Evolutionary conservation across 2,329 filamentous ascomycete species (phyloP).

Genomic region (Epichloe sylvatica): DNA sequence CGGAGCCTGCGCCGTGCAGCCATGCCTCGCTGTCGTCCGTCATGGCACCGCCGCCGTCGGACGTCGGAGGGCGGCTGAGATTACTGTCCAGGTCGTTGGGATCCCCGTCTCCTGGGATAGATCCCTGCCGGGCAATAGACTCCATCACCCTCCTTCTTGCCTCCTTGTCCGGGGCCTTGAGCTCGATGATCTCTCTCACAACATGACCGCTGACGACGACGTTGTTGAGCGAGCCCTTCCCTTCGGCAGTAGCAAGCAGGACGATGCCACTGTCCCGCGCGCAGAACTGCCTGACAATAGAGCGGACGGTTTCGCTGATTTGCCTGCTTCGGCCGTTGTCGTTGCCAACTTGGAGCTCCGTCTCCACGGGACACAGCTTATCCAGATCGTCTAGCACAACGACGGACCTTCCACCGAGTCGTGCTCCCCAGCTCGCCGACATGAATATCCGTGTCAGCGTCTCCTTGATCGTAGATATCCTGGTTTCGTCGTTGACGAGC

Average conservation of each 20-base stretch:
- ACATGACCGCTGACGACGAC: slow-evolving; percentile 84
- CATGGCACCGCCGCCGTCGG: slow-evolving; percentile 28
- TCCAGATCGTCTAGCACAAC: slow-evolving; percentile 90
- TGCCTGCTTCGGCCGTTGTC: slow-evolving; percentile 89
- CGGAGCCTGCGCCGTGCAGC: slow-evolving; percentile 58
- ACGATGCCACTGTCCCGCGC: slow-evolving; percentile 67
- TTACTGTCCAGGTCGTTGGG: slow-evolving; percentile 22
- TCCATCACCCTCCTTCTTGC: slow-evolving; percentile 72
- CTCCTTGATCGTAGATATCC: slow-evolving; percentile 83
- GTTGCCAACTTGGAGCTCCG: slow-evolving; percentile 82
- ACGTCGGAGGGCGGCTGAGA: slow-evolving; percentile 43
- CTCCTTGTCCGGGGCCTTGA: slow-evolving; percentile 90
- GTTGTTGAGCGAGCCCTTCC: slow-evolving; percentile 84
- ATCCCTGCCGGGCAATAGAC: slow-evolving; percentile 50
- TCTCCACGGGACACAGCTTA: slow-evolving; percentile 83
- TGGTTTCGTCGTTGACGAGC: slow-evolving; percentile 78
- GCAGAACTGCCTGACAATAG: slow-evolving; percentile 74
- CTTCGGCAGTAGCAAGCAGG: slow-evolving; percentile 77
- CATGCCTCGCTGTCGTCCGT: slow-evolving; percentile 47
- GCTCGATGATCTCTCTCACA: slow-evolving; percentile 74
- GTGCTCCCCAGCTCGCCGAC: slow-evolving; percentile 78
- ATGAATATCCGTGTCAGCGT: slow-evolving; percentile 74
- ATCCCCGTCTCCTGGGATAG: slow-evolving; percentile 24
- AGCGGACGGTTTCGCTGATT: slow-evolving; percentile 76
- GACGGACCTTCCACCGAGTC: slow-evolving; percentile 67